phyloP scores from a whole-genome alignment of 805 yeast species.

The Ogataea trehalophila region DNA sequence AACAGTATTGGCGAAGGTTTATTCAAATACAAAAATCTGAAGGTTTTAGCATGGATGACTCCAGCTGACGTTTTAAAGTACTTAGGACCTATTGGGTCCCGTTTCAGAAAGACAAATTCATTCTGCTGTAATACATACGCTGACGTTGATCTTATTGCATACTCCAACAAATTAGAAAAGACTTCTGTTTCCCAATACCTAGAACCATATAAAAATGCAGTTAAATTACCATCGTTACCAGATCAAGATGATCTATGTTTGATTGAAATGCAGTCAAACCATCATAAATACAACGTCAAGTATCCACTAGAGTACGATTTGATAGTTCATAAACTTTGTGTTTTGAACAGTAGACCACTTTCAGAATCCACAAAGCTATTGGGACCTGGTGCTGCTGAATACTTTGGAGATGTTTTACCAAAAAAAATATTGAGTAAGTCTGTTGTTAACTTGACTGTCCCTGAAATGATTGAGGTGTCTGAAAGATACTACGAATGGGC shows the following conservation, averaged over 20 bases:
- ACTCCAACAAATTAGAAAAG: conserved; percentile 20
- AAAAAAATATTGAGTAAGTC: conserved; percentile 37
- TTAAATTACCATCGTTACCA: conserved; percentile 19
- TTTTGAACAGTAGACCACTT: conserved; percentile 36
- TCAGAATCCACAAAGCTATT: conserved; percentile 45
- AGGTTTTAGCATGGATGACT: conserved; percentile 67
- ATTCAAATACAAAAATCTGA: conserved; percentile 47
- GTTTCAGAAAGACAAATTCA: conserved; percentile 56
- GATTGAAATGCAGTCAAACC: conserved; percentile 29
- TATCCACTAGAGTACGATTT: conserved; percentile 60
- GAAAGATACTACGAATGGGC: conserved; percentile 71
- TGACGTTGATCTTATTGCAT: conserved; percentile 53
- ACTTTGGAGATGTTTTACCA: conserved; percentile 33
- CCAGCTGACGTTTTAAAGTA: conserved; percentile 58
- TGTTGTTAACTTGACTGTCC: conserved; percentile 45
- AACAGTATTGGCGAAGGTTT: conserved; percentile 25
- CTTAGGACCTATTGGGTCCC: conserved; percentile 48
- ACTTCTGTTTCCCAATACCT: conserved; percentile 11
- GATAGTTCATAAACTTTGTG: conserved; percentile 57
- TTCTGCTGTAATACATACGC: conserved; percentile 61
- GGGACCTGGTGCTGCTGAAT: conserved; percentile 79
- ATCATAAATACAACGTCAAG: conserved; percentile 23
- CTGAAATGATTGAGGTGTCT: conserved; percentile 51
- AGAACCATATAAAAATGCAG: conserved; percentile 9
- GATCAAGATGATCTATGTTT: conserved; percentile 24